Conservation (phyloP, 108 stramenopile genomes). For the Cylindrotheca fusiformis region DNA sequence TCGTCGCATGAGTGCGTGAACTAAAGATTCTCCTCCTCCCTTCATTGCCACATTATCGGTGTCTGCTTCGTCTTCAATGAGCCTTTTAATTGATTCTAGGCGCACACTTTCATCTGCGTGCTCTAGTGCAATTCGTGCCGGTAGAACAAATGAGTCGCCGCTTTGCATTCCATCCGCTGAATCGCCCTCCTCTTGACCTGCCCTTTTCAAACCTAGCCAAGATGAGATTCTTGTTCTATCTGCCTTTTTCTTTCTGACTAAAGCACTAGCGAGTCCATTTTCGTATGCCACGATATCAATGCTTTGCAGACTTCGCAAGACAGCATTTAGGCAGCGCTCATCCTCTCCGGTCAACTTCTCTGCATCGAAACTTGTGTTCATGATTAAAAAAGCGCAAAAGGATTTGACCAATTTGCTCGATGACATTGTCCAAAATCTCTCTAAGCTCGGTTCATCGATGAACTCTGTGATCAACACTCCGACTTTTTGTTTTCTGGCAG, state of each 20-base stretch:
- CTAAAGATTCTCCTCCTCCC: conserved; percentile 30
- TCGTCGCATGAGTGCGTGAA: conserved; percentile 54
- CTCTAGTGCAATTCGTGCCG: conserved; percentile 70
- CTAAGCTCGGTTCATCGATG: conserved; percentile 14
- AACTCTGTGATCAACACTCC: conserved; percentile 11
- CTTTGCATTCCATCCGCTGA: not conserved
- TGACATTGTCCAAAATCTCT: conserved; percentile 23
- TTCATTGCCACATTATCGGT: conserved; percentile 18
- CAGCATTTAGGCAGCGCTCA: conserved; percentile 8
- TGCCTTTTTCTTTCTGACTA: conserved; percentile 14
- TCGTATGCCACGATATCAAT: conserved; percentile 27
- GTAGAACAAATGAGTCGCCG: conserved; percentile 28
- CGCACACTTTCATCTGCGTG: conserved; percentile 63
- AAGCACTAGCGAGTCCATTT: conserved; percentile 33
- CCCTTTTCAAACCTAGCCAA: conserved; percentile 7
- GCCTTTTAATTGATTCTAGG: conserved; percentile 48
- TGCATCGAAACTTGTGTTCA: conserved; percentile 1
- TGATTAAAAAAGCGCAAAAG: conserved; percentile 13
- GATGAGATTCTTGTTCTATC: conserved; percentile 4
- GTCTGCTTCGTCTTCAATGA: conserved; percentile 24
- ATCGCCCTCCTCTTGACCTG: conserved; percentile 1
- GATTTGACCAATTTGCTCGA: conserved; percentile 24
- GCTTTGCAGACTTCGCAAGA: conserved; percentile 16
- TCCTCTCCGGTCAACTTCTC: not conserved
- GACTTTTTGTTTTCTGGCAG: conserved; percentile 4